Conservation (phyloP, 129 eudicot species). For the Artemisia tridentata region DNA sequence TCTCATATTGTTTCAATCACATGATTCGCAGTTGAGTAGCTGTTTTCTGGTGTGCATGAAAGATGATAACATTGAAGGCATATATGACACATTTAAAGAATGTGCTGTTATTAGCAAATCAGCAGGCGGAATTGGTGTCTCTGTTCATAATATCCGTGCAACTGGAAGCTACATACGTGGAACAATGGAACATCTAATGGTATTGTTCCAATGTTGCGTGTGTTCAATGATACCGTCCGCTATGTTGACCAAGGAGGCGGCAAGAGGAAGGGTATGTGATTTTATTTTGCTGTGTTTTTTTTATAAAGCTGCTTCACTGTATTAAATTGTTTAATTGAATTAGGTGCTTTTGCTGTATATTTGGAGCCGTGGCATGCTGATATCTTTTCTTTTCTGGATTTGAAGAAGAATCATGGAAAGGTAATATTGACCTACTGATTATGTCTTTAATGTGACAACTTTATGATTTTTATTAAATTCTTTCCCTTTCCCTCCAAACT, state of each 20-base stretch:
- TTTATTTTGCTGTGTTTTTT: background rate
- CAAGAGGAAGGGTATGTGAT: conserved; percentile 73
- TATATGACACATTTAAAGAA: conserved; percentile 84
- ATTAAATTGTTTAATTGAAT: conserved; percentile 5
- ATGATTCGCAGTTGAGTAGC: too few relatives aligned
- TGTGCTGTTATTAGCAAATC: conserved; percentile 96
- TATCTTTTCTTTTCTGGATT: conserved; percentile 65
- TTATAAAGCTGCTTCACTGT: background rate
- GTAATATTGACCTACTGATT: conserved; percentile 26
- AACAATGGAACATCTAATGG: conserved; percentile 97
- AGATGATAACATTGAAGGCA: conserved; percentile 93
- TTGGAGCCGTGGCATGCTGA: conserved; percentile 99
- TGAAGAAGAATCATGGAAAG: conserved; percentile 94
- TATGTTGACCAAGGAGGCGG: conserved; percentile 99
- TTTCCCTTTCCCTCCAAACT: too few relatives aligned
- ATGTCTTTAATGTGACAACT: too few relatives aligned
- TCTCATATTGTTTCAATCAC: too few relatives aligned
- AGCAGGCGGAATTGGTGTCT: conserved; percentile 96
- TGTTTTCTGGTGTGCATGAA: conserved; percentile 47
- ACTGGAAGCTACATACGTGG: conserved; percentile 98
- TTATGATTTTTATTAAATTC: too few relatives aligned
- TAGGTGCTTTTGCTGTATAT: conserved; percentile 98
- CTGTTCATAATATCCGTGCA: conserved; percentile 91
- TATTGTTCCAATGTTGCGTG: conserved; percentile 89
- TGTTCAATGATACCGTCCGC: conserved; percentile 90